These are phyloP conservation scores for Backusella parvicylindrica DNA, from an alignment of 192 early-diverging fungal species.

Conservation along the genomic window DNA sequence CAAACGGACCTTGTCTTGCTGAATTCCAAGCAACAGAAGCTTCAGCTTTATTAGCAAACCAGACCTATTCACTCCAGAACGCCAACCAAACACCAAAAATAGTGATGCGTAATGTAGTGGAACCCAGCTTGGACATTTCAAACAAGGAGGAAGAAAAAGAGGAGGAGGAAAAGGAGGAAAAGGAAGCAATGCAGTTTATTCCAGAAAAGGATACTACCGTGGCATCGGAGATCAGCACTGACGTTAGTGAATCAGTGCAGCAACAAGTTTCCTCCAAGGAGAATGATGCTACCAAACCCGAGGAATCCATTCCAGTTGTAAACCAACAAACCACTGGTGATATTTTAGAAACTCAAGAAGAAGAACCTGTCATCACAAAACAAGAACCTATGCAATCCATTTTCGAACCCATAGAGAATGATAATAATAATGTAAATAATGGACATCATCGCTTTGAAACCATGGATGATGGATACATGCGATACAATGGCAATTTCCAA, in stretches of 20 bases:
- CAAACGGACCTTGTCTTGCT: neutral
- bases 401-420: neutral
- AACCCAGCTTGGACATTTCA: neutral
- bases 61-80: neutral
- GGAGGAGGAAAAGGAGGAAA: neutral
- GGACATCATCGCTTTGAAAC: neutral
- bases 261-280: neutral
- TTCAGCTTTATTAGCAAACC: neutral
- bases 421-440: slow-evolving; percentile 5
- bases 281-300: neutral
- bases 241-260: neutral
- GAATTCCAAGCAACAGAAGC: neutral
- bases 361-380: neutral
- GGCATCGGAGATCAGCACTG: neutral
- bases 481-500: neutral
- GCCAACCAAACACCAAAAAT: neutral
- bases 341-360: neutral
- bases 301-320: neutral
- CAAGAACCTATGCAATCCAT: neutral
- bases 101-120: neutral
- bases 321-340: neutral
- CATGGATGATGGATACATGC: neutral
- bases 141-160: neutral
- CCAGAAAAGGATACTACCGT: neutral
- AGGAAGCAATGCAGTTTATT: neutral